These are phyloP conservation scores for Adansonia grandidieri DNA, from an alignment of 441 rosid genomes.

Conservation along the genomic window DNA sequence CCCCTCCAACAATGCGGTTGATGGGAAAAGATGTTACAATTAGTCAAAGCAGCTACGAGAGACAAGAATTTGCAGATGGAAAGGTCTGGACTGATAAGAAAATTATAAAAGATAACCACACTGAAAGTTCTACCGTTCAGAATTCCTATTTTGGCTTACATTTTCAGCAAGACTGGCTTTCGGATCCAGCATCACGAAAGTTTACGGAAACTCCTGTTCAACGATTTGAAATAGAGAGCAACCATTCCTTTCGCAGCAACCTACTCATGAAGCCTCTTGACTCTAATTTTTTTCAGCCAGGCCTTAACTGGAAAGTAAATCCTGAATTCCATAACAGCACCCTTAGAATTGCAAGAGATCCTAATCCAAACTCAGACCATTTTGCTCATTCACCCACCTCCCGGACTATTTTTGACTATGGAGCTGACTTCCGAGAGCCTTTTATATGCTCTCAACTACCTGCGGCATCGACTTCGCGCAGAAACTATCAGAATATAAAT, in stretches of 20 bases:
- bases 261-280: constrained; percentile 23
- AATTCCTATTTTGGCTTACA: constrained; percentile 27
- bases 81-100: constrained; percentile 49
- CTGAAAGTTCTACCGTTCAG: constrained; percentile 22
- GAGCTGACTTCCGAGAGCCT: constrained; percentile 36
- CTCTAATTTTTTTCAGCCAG: constrained; percentile 38
- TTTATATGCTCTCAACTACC: constrained; percentile 21
- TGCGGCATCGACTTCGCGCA: constrained; percentile 22
- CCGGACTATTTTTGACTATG: constrained; percentile 28
- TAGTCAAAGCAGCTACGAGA: constrained; percentile 40
- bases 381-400: constrained; percentile 32
- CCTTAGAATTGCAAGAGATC: constrained; percentile 27
- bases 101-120: constrained; percentile 39
- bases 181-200: constrained; percentile 30
- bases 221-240: constrained; percentile 8
- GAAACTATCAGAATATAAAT: constrained; percentile 22
- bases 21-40: constrained; percentile 71
- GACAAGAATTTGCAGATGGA: constrained; percentile 36
- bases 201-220: constrained; percentile 20
- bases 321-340: constrained; percentile 29
- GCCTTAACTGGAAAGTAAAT: constrained; percentile 35
- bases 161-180: constrained; percentile 33
- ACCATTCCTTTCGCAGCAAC: constrained; percentile 19
- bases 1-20: constrained; percentile 56
- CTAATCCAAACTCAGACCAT: constrained; percentile 27